Evolutionary conservation across 352 stramenopile genomes (phyloP), one percentile per base, ranked within the genome.

Genomic region (Pythium oligandrum): DNA sequence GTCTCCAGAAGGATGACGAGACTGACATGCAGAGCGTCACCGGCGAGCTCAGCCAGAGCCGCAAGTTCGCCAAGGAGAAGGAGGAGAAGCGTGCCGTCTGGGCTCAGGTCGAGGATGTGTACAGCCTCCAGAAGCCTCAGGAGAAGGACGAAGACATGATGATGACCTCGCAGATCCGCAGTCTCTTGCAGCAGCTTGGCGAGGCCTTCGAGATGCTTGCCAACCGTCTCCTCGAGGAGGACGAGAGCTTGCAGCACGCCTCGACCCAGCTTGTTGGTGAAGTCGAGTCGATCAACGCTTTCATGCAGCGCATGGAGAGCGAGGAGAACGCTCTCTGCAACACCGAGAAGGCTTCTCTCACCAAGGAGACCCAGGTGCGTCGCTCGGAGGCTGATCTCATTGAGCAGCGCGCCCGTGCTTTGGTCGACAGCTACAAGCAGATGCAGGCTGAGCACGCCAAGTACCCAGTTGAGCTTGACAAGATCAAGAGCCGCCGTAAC

Each of bases 121-220:
- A 94, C 71, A 85, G 68, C 47, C 65, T 89, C 9, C 70, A 74
- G 8, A 93, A 91, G 70, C 47, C 78, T 17, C 84, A 94, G 65
- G 84, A 93, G 68, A 93, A 94, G 76, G 84, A 94, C 48, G 82
- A 94, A 65, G 84, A 94, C 65, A 93, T 94, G 84, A 94, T 94
- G 84, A 94, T 94, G 84, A 94, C 84, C 44, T 91, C 79, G 38
- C 84, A 94, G 66, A 94, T 94, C 64, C 84, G 84, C 49, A 88
- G 80, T 32, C 59, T 94, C 48, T 66, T 94, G 34, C 82, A 90
- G 64, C 84, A 94, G 66, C 68, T 94, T 48, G 82, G 82, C 38
- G 84, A 94, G 50, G 82, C 84, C 4, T 94, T 94, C 45, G 84
- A 94, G 66, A 93, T 94, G 84, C 75, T 93, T 43, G 78, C 84